Evolutionary conservation across 768 basidiomycete genomes (phyloP).

Genomic region (Lentinula raphanica): DNA sequence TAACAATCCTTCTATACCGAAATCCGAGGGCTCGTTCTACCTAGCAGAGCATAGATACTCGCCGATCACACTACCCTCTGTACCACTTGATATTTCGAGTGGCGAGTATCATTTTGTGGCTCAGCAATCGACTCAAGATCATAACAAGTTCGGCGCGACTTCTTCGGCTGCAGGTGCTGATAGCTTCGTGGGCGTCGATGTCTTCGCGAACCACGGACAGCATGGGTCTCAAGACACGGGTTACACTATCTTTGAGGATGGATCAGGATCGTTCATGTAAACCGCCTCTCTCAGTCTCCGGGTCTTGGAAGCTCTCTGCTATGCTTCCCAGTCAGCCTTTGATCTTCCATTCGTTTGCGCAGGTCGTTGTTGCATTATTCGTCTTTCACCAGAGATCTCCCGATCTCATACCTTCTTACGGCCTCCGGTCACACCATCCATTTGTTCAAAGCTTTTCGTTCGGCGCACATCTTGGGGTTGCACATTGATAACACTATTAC

Average conservation of each 20-base stretch:
- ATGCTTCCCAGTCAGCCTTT: too few relatives aligned
- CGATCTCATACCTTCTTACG: not conserved
- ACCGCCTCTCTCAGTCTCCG: not conserved
- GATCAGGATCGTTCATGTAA: not conserved
- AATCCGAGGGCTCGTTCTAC: conserved; percentile 1
- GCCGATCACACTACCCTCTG: not conserved
- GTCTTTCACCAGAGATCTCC: not conserved
- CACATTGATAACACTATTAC: not conserved
- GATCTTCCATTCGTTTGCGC: not conserved
- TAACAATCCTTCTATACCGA: not conserved
- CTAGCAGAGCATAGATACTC: not conserved
- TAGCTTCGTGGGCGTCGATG: not conserved
- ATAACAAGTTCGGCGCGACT: not conserved
- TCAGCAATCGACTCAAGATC: not conserved
- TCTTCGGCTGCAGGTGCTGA: not conserved
- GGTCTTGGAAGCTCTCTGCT: not conserved
- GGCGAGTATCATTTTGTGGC: conserved; percentile 3
- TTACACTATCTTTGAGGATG: not conserved
- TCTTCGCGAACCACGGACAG: not conserved
- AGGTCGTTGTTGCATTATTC: conserved; percentile 4
- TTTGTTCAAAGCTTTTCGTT: not conserved
- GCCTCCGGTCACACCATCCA: not conserved
- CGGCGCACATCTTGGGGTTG: not conserved
- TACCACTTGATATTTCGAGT: not conserved
- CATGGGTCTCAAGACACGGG: not conserved